A percentile compares a stretch with the other conserved stretches of the same genome.
Evolutionary conservation across 306 rosid genomes (phyloP).

Genomic region (Prunus salicina): DNA sequence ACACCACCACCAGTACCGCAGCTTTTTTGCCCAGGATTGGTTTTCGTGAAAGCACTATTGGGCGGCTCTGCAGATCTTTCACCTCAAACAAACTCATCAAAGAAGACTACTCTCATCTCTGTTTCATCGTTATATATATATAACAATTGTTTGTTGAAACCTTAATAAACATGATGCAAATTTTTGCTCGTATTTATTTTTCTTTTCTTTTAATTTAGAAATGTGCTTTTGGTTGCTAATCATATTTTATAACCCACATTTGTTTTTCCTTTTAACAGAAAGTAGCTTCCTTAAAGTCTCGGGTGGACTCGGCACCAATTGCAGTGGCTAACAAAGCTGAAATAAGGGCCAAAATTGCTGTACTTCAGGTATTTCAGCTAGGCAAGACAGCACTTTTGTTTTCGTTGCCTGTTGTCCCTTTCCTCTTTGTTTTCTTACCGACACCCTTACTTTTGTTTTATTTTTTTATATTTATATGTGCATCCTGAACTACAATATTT

Average conservation of each 20-base stretch:
- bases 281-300: conserved; percentile 76
- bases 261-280: conserved; percentile 36
- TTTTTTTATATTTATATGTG: background rate
- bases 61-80: too few species aligned
- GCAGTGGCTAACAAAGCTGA: conserved; percentile 89
- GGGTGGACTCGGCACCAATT: conserved; percentile 69
- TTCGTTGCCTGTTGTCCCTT: background rate
- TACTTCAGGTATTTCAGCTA: conserved; percentile 59
- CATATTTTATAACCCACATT: background rate
- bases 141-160: background rate
- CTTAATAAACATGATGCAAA: background rate
- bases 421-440: conserved; percentile 11
- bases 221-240: background rate
- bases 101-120: too few species aligned
- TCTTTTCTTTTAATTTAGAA: background rate
- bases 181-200: background rate
- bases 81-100: too few species aligned
- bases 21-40: too few species aligned
- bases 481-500: background rate
- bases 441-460: background rate
- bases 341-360: conserved; percentile 62
- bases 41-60: too few species aligned
- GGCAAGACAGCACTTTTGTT: background rate
- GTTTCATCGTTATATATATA: background rate
- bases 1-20: too few species aligned